Conservation (phyloP, 2,329 filamentous ascomycete species). For the Xylaria sp. region DNA sequence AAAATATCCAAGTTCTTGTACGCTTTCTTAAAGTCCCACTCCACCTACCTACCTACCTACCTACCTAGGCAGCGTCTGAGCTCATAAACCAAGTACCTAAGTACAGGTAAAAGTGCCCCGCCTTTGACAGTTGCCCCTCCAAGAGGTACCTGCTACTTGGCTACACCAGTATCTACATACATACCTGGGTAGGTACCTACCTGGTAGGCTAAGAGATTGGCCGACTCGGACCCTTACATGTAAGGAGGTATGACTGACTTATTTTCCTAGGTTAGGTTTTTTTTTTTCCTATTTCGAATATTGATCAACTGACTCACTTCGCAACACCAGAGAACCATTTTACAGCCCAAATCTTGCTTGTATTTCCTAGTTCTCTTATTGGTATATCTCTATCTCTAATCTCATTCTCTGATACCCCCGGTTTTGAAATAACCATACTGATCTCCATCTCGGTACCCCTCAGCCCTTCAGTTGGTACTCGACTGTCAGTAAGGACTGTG, state of each 20-base stretch:
- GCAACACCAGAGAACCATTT: not conserved
- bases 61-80: too few relatives aligned
- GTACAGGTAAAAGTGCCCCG: conserved; percentile 10
- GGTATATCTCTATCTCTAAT: not conserved
- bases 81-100: not conserved
- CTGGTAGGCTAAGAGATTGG: not conserved
- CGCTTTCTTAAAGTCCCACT: not conserved
- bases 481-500: too few relatives aligned
- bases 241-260: not conserved
- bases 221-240: conserved; percentile 10
- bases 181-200: too few relatives aligned
- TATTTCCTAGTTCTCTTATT: not conserved
- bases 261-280: not conserved
- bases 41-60: too few relatives aligned
- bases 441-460: not conserved
- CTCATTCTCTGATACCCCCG: not conserved
- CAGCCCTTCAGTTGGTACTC: not conserved
- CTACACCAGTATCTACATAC: not conserved
- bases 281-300: not conserved
- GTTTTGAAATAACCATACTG: not conserved
- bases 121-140: conserved; percentile 5
- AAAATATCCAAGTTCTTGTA: not conserved
- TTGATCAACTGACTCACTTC: conserved; percentile 18
- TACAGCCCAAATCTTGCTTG: not conserved
- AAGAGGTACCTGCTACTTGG: conserved; percentile 9